Evolutionary conservation across 768 basidiomycete species (phyloP).

Genomic region (Suillus decipiens): DNA sequence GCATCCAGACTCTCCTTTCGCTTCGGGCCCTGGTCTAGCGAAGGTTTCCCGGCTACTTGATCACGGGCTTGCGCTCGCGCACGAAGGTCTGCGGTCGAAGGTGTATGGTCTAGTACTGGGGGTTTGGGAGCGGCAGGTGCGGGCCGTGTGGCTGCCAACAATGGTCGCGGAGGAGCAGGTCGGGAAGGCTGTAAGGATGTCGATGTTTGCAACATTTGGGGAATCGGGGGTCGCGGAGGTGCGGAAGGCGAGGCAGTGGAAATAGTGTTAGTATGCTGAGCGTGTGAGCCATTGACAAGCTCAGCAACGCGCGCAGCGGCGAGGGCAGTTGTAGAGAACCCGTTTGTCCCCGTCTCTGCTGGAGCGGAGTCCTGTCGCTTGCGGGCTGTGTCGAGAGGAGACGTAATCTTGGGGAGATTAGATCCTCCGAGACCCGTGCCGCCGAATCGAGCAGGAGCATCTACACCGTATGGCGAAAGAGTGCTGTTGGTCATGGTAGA

Average conservation of each 20-base stretch:
- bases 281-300: constrained; percentile 56
- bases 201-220: constrained; percentile 27
- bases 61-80: constrained; percentile 59
- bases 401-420: constrained; percentile 44
- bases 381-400: constrained; percentile 36
- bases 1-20: constrained; percentile 52
- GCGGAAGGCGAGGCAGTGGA: constrained; percentile 34
- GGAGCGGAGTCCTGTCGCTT: constrained; percentile 52
- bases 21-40: constrained; percentile 35
- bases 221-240: constrained; percentile 30
- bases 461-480: constrained; percentile 35
- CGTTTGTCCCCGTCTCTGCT: constrained; percentile 33
- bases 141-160: constrained; percentile 54
- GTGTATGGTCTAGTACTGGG: constrained; percentile 50
- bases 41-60: constrained; percentile 33
- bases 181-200: constrained; percentile 55
- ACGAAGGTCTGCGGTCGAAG: constrained; percentile 65
- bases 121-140: constrained; percentile 51
- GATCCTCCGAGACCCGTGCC: constrained; percentile 89
- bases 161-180: constrained; percentile 70
- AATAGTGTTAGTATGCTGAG: constrained; percentile 41
- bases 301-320: constrained; percentile 65
- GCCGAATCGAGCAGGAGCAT: constrained; percentile 80
- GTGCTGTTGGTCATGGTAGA: constrained; percentile 23
- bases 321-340: constrained; percentile 43